Evolutionary conservation across 192 early-diverging fungal genomes (phyloP).

Genomic region (Linnemannia elongata): DNA sequence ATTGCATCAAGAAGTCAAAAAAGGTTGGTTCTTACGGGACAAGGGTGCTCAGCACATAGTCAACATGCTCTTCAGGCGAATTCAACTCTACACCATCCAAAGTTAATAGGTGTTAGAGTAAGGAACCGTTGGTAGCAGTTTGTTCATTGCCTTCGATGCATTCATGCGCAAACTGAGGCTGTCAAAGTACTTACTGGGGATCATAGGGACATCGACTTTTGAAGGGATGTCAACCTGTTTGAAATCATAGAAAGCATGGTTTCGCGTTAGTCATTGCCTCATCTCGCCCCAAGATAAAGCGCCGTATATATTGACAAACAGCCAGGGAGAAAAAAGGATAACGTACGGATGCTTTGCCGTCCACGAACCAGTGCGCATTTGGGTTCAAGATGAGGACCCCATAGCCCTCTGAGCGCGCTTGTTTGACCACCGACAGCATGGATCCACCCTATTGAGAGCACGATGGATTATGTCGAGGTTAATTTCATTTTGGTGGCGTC

Average conservation of each 20-base stretch:
- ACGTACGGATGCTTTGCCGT: conserved; percentile 22
- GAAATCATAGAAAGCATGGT: not conserved
- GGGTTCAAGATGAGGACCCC: conserved; percentile 40
- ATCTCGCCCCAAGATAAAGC: not conserved
- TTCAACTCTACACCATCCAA: conserved; percentile 7
- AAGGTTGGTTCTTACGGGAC: conserved; percentile 12
- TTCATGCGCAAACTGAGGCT: not conserved
- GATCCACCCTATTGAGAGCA: conserved; percentile 18
- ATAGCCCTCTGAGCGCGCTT: conserved; percentile 28
- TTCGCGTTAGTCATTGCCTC: not conserved
- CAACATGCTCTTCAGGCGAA: conserved; percentile 43
- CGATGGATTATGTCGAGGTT: not conserved
- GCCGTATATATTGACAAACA: not conserved
- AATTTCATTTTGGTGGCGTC: not conserved
- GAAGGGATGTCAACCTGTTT: conserved; percentile 18
- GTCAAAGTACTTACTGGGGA: conserved; percentile 13
- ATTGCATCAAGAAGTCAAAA: not conserved
- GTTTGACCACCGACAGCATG: conserved; percentile 13
- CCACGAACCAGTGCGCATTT: conserved; percentile 42
- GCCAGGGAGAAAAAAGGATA: not conserved
- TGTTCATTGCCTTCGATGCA: not conserved
- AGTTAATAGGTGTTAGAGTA: not conserved
- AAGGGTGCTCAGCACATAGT: conserved; percentile 24
- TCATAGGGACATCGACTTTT: not conserved
- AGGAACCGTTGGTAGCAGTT: too few relatives aligned